Percentiles rank a stretch among this genome's conserved stretches.
Evolutionary conservation across 2,329 filamentous ascomycete genomes (phyloP).

Genomic region (Fusarium agapanthi): DNA sequence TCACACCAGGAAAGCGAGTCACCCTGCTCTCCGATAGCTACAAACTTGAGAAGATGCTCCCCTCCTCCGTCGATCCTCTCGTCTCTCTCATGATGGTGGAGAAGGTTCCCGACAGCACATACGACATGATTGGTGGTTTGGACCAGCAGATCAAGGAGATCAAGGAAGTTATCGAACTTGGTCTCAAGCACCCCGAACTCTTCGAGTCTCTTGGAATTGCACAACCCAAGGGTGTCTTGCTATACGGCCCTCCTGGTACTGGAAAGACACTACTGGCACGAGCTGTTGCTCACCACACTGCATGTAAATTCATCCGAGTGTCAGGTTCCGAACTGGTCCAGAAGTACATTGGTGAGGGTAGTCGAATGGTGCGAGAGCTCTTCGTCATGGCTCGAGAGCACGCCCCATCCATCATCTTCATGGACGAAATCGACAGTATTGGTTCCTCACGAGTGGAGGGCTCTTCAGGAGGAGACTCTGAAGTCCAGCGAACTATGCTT

Average conservation of each 20-base stretch:
- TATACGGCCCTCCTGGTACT: conserved; percentile 96
- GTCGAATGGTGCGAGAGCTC: conserved; percentile 96
- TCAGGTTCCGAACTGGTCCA: conserved; percentile 96
- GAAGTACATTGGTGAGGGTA: conserved; percentile 99
- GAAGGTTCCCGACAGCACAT: conserved; percentile 99
- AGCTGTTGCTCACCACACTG: conserved; percentile 97
- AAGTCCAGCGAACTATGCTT: conserved; percentile 98
- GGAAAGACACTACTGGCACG: conserved; percentile 95
- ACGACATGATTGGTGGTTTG: conserved; percentile 99
- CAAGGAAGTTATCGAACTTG: conserved; percentile 99
- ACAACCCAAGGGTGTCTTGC: conserved; percentile 94
- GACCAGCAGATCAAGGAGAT: conserved; percentile 99
- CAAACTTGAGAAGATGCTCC: conserved; percentile 98
- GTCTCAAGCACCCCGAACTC: conserved; percentile 96
- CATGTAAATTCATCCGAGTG: conserved; percentile 99
- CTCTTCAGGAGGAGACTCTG: conserved; percentile 92
- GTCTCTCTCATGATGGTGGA: conserved; percentile 99
- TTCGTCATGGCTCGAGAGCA: conserved; percentile 99
- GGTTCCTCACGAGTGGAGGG: conserved; percentile 97
- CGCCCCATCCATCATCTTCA: conserved; percentile 98
- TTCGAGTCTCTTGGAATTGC: conserved; percentile 99
- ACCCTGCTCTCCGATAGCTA: conserved; percentile 97
- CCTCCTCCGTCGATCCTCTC: conserved; percentile 96
- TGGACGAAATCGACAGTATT: conserved; percentile 99
- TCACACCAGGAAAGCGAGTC: conserved; percentile 96